phyloP scores from a whole-genome alignment of 192 early-diverging fungal species.

The Glomus cerebriforme region DNA sequence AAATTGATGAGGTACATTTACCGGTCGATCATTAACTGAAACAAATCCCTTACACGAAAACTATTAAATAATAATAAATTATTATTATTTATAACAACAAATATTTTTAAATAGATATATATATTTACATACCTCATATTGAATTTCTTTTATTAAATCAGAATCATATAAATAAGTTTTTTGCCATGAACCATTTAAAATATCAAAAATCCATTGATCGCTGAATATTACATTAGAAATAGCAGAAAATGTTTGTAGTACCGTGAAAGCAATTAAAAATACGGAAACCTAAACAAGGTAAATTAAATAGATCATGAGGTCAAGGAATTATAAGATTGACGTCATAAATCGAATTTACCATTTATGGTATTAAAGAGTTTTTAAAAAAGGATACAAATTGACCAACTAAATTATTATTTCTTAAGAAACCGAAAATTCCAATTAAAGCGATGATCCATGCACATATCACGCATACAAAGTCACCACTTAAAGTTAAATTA shows the following conservation, averaged over 20 bases:
- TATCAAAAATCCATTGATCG: constrained; percentile 8
- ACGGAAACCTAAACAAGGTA: not conserved
- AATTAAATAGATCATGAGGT: not conserved
- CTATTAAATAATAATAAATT: constrained; percentile 1
- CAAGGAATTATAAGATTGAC: not conserved
- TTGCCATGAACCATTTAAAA: constrained; percentile 7
- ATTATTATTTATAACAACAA: too few relatives aligned
- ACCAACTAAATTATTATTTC: constrained; percentile 10
- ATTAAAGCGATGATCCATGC: constrained; percentile 12
- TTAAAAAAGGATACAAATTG: constrained; percentile 25
- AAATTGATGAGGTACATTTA: not conserved
- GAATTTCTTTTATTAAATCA: constrained; percentile 3
- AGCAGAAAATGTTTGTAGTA: not conserved
- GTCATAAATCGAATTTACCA: constrained; percentile 1
- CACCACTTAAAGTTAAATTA: not conserved
- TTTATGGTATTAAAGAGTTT: not conserved
- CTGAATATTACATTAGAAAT: not conserved
- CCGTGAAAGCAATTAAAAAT: constrained; percentile 7
- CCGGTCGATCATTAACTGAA: not conserved
- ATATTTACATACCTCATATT: constrained; percentile 7
- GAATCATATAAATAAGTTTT: not conserved
- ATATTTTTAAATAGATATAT: not conserved
- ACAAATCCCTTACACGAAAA: constrained; percentile 15
- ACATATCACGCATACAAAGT: constrained; percentile 6
- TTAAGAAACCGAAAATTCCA: constrained; percentile 12